These are phyloP conservation scores for Effrenium voratum DNA, from an alignment of 73 alveolate genomes.

Conservation along the genomic window DNA sequence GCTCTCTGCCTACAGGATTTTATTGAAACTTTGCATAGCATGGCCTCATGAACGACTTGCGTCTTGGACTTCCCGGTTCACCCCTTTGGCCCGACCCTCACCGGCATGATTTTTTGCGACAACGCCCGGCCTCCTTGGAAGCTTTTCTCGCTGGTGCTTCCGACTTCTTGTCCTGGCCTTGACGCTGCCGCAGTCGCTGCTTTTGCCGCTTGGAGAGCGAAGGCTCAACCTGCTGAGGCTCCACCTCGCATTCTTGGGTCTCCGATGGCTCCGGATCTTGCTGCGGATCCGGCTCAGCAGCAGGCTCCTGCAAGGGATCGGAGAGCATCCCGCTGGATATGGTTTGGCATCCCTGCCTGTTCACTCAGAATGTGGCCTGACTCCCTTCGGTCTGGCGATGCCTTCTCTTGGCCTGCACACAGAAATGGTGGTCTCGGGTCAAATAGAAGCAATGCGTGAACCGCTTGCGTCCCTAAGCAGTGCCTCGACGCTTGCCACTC, in stretches of 20 bases:
- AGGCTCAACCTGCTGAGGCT: neutral
- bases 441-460: neutral
- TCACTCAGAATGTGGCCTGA: slow-evolving; percentile 40
- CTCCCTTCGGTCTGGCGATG: neutral
- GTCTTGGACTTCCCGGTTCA: too few relatives aligned
- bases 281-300: slow-evolving; percentile 79
- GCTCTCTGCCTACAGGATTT: too few relatives aligned
- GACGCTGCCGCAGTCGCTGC: slow-evolving; percentile 77
- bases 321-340: neutral
- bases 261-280: neutral
- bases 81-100: too few relatives aligned
- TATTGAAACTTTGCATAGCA: too few relatives aligned
- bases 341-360: neutral
- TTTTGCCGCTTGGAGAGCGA: slow-evolving; percentile 60
- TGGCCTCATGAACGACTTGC: too few relatives aligned
- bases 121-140: too few relatives aligned
- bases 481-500: slow-evolving; percentile 47
- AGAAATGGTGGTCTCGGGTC: neutral
- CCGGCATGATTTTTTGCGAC: too few relatives aligned
- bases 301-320: slow-evolving; percentile 32
- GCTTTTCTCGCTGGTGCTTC: too few relatives aligned
- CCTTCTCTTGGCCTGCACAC: slow-evolving; percentile 15
- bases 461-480: neutral
- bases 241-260: neutral
- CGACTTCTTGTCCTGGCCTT: neutral